Conservation (phyloP, 176 grass and related monocot species). For the Cenchrus americanus region DNA sequence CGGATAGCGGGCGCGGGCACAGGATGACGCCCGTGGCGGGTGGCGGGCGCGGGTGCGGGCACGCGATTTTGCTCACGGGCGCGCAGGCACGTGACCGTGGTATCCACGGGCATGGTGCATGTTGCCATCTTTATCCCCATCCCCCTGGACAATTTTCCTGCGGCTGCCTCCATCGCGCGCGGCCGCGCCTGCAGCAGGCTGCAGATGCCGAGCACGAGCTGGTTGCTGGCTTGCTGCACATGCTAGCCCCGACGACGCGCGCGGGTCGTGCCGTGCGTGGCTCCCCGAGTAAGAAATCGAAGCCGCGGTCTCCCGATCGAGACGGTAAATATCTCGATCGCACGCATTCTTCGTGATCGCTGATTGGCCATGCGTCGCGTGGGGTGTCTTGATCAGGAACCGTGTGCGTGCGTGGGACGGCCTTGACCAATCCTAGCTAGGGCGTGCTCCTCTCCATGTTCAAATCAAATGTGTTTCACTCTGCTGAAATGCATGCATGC, state of each 20-base stretch:
- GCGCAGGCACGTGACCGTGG: too few species aligned
- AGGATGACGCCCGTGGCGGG: too few species aligned
- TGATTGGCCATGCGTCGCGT: neutral
- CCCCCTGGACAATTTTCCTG: neutral
- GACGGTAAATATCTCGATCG: constrained; percentile 6
- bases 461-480: neutral
- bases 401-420: neutral
- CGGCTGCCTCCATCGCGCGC: neutral
- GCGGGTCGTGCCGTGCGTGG: neutral
- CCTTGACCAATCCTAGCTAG: neutral
- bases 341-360: neutral
- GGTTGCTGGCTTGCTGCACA: neutral
- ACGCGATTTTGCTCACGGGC: too few species aligned
- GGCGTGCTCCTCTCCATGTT: neutral
- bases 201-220: neutral
- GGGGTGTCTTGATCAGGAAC: constrained; percentile 5
- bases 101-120: too few species aligned
- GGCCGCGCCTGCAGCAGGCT: neutral
- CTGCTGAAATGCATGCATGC: neutral
- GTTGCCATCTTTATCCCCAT: too few species aligned
- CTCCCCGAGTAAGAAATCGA: neutral
- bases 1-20: too few species aligned
- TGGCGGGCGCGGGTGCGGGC: too few species aligned
- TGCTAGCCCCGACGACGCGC: constrained; percentile 26
- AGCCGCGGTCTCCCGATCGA: neutral